Evolutionary conservation across 2,329 filamentous ascomycete species (phyloP).

Genomic region (Periconia sp.): DNA sequence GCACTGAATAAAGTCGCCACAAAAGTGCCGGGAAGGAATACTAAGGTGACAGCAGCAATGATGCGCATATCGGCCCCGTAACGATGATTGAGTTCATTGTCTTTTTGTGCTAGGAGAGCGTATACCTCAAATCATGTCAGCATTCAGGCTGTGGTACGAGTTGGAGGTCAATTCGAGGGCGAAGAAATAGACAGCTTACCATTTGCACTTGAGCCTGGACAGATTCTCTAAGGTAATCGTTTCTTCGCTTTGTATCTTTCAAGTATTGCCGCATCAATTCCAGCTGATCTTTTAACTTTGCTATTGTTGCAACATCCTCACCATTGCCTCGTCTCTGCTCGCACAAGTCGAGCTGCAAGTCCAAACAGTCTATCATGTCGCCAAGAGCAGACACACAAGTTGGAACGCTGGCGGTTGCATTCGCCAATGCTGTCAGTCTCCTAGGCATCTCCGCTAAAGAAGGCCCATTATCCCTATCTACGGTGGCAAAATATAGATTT

Average conservation of each 20-base stretch:
- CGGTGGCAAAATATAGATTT: slow-evolving; percentile 9
- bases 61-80: slow-evolving; percentile 30
- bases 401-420: slow-evolving; percentile 8
- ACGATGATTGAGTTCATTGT: slow-evolving; percentile 23
- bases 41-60: slow-evolving; percentile 25
- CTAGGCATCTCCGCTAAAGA: slow-evolving; percentile 9
- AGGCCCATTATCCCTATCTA: background rate
- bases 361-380: background rate
- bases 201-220: slow-evolving; percentile 9
- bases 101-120: slow-evolving; percentile 21
- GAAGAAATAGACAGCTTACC: background rate
- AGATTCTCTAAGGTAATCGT: slow-evolving; percentile 10
- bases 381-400: background rate
- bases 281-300: slow-evolving; percentile 3
- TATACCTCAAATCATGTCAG: slow-evolving; percentile 16
- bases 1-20: slow-evolving; percentile 24
- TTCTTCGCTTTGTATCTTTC: slow-evolving; percentile 2
- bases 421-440: slow-evolving; percentile 7
- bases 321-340: background rate
- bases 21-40: slow-evolving; percentile 29
- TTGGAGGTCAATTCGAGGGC: background rate
- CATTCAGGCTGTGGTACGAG: too few relatives aligned
- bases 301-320: background rate
- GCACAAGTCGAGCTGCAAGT: background rate
- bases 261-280: slow-evolving; percentile 7